Evolutionary conservation across 139 green algal genomes (phyloP), one percentile per base, ranked within the genome.

Genomic region (Dunaliella primolecta): DNA sequence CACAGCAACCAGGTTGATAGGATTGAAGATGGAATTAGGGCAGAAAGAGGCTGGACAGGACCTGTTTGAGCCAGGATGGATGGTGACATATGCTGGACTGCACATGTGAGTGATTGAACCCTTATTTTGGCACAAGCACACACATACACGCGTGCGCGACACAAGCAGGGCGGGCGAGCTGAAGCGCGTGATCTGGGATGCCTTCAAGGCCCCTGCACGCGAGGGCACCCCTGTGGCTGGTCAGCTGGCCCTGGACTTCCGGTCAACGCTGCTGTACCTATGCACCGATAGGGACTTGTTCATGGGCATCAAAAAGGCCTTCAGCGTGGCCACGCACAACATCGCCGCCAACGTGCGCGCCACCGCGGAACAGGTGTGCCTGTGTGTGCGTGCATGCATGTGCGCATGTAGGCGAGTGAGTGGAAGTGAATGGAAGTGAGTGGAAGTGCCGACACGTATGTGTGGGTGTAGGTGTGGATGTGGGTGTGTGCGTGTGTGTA

Each of bases 271-370:
- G 77, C 87, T 93, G 81, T 90, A 93, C 81, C 78, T 93, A 0
- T 93, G 91, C 84, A 78, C 86, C 11, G 89, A 93, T 85, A 85
- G 86, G 0, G 91, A 94, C 78, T 81, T 89, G 38, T 90, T 89
- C 37, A 33, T 82, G 0, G 91, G 88, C 38, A 89, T 94, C 38
- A 89, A 86, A 57, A 94, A 94, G 87, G 89, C 88, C 1, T 84
- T 92, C 30, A 83, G 78, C 76, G 84, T 83, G 23, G 82, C 79
- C 0, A 78, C 86, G 2, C 25, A 33, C 36, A 86, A 31, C 72
- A 87, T 86, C 56, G 46, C 82, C 7, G 30, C 30, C 21, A 86
- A 81, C 30, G 80, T 56, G 20, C 55, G 55, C 11, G 55, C 29
- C 2, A 55, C 36, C 20, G 46, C 46, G 15, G 46, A 32, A 15